phyloP scores from a whole-genome alignment of 2,329 filamentous ascomycete species.

The Trichophyton benhamiae region DNA sequence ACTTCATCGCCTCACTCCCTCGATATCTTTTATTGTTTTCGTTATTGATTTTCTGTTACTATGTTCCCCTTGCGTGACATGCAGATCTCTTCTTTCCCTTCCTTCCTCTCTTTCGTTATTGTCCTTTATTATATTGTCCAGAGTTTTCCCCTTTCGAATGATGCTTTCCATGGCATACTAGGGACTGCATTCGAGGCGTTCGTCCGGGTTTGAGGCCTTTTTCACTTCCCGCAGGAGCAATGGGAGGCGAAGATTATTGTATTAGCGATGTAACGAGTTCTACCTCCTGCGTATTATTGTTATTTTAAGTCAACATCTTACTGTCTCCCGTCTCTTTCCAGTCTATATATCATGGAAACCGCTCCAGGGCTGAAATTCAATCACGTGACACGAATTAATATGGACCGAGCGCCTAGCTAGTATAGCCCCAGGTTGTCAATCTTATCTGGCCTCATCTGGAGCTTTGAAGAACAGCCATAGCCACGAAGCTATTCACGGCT shows the following conservation, averaged over 20 bases:
- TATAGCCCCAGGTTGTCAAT: not conserved
- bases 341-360: no score
- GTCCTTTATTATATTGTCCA: not conserved
- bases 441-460: constrained; percentile 3
- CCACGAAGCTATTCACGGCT: not conserved
- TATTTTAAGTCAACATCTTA: not conserved
- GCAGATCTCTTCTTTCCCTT: not conserved
- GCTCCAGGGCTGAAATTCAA: no score
- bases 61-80: not conserved
- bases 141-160: not conserved
- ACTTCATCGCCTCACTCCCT: not conserved
- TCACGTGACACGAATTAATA: not conserved
- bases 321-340: no score
- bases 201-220: not conserved
- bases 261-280: not conserved
- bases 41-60: not conserved
- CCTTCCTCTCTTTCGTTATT: not conserved
- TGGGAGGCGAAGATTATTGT: not conserved
- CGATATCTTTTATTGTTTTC: not conserved
- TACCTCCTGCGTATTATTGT: not conserved
- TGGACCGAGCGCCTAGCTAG: not conserved
- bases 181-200: not conserved
- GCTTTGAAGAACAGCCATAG: not conserved
- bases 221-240: not conserved
- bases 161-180: not conserved